Base-by-base conservation (phyloP, 495 filamentous ascomycete genomes). In the Penicillium flavigenum region DNA sequence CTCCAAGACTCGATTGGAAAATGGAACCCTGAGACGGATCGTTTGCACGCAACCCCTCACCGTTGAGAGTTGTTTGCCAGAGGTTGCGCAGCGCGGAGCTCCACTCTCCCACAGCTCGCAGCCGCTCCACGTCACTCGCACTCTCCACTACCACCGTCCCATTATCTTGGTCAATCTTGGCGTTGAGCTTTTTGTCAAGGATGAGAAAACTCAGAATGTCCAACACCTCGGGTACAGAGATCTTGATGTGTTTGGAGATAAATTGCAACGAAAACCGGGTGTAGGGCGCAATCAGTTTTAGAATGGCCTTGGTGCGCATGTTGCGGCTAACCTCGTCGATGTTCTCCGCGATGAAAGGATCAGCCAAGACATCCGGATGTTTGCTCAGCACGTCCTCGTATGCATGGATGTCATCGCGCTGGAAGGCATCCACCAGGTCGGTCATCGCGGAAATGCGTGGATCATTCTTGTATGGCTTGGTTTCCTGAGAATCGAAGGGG, bases 281-380 rank as follows among this genome's bases (percentile, higher is more conserved):
- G 75, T 98, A 98, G 0, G 94, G 93, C 5, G 92, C 90, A 52
- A 98, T 94, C 39, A 98, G 72, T 74, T 96, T 97, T 31, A 96
- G 76, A 3, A 98, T 86, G 2, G 91, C 94, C 74, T 95, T 96
- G 57, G 92, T 98, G 34, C 94, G 90, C 86, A 98, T 94, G 74
- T 96, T 97, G 14, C 94, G 90, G 47, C 94, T 98, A 54, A 98
- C 94, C 72, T 98, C 94, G 74, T 97, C 94, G 59, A 98, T 98
- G 69, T 98, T 97, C 77, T 97, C 94, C 24, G 94, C 92, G 61
- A 98, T 98, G 79, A 97, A 98, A 0, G 91, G 87, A 66, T 98
- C 94, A 5, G 86, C 85, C 44, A 98, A 74, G 14, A 98, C 85
- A 57, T 98, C 94, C 56, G 85, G 88, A 73, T 98, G 92, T 63